Base-by-base conservation (phyloP, 2,329 filamentous ascomycete species). In the Arthrocladium fulminans region DNA sequence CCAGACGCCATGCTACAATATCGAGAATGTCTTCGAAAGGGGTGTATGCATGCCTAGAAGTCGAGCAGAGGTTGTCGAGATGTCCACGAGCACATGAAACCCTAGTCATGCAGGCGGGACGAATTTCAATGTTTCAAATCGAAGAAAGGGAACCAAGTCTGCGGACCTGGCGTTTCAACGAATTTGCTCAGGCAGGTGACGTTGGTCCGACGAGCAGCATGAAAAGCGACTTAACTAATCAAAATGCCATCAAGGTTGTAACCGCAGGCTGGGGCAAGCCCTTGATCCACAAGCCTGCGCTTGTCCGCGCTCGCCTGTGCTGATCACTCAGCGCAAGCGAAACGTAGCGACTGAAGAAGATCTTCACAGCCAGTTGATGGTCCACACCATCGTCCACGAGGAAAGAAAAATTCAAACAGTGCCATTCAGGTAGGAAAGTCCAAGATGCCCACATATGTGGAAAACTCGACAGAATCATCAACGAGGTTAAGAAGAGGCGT, bases 1-100 rank as follows among this genome's bases (percentile, higher is more conserved):
- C 87, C 81, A 38, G 68, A 61, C 45, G 66, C 57, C 53, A 66
- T 60, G 22, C 23, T 42, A n/a, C n/a, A n/a, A n/a, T n/a, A n/a
- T n/a, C n/a, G n/a, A n/a, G n/a, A n/a, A n/a, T n/a, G n/a, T n/a
- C n/a, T n/a, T n/a, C n/a, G n/a, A n/a, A n/a, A n/a, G n/a, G n/a
- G n/a, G n/a, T n/a, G n/a, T n/a, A n/a, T n/a, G n/a, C n/a, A n/a
- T n/a, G n/a, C n/a, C n/a, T n/a, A n/a, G n/a, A n/a, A n/a, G n/a
- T n/a, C n/a, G n/a, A n/a, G n/a, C n/a, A n/a, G n/a, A n/a, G n/a
- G n/a, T n/a, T n/a, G n/a, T n/a, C n/a, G n/a, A n/a, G n/a, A n/a
- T n/a, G n/a, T n/a, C n/a, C n/a, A n/a, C n/a, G n/a, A n/a, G n/a
- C n/a, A n/a, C n/a, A n/a, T n/a, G n/a, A n/a, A n/a, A n/a, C n/a